Evolutionary conservation across 495 filamentous ascomycete species (phyloP).

Genomic region (Amorphotheca resinae): DNA sequence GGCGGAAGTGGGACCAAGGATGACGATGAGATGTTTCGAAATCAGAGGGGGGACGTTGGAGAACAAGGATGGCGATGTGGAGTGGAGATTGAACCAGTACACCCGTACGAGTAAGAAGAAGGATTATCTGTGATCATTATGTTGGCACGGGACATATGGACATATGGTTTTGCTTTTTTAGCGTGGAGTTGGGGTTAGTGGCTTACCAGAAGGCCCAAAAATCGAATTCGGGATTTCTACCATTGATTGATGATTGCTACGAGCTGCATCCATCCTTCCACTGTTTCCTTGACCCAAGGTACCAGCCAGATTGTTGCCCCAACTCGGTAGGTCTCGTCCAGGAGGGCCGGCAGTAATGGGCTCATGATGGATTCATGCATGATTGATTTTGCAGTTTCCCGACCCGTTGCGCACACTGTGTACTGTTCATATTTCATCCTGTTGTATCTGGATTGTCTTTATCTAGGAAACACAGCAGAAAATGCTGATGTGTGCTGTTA

Average conservation of each 20-base stretch:
- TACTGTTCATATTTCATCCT: not conserved
- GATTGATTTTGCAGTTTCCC: not conserved
- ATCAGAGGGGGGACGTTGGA: slow-evolving; percentile 88
- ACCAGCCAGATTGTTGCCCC: slow-evolving; percentile 3
- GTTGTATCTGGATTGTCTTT: not conserved
- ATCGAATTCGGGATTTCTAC: slow-evolving; percentile 1
- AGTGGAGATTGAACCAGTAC: slow-evolving; percentile 92
- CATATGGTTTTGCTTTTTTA: slow-evolving; percentile 12
- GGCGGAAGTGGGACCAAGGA: slow-evolving; percentile 87
- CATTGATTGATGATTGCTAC: slow-evolving; percentile 7
- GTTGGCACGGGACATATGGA: not conserved
- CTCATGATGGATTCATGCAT: not conserved
- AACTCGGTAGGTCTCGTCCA: slow-evolving; percentile 4
- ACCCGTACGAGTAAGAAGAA: slow-evolving; percentile 87
- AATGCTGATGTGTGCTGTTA: not conserved
- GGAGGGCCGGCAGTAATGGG: not conserved
- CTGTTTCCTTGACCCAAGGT: slow-evolving; percentile 2
- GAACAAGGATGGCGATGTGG: slow-evolving; percentile 90
- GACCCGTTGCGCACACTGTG: too few relatives aligned
- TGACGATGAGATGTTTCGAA: slow-evolving; percentile 94
- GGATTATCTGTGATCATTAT: slow-evolving; percentile 59
- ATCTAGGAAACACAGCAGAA: not conserved
- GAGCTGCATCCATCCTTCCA: slow-evolving; percentile 4
- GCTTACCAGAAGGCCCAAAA: slow-evolving; percentile 12
- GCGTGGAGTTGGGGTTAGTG: slow-evolving; percentile 18